Evolutionary conservation across 768 basidiomycete genomes (phyloP).

Genomic region (Scleroderma bovista): DNA sequence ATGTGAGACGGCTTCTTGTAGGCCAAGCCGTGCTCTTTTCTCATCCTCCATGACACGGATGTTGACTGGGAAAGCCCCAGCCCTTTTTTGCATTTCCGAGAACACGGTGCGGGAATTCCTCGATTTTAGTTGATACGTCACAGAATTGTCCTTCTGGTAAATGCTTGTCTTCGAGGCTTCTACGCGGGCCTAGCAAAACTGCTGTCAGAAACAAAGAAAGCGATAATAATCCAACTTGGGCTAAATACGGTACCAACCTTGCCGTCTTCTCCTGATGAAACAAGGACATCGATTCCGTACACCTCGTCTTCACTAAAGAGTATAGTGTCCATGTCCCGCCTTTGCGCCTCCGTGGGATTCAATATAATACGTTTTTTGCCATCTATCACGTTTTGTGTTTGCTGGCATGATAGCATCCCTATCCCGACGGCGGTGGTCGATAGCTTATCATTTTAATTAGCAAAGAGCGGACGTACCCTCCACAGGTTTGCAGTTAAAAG

Average conservation of each 20-base stretch:
- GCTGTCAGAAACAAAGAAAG: not conserved
- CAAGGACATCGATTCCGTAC: slow-evolving; percentile 88
- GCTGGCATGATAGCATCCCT: slow-evolving; percentile 96
- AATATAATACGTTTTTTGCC: slow-evolving; percentile 94
- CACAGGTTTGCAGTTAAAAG: slow-evolving; percentile 86
- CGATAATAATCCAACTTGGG: not conserved
- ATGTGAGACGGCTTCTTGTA: slow-evolving; percentile 95
- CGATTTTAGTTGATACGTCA: slow-evolving; percentile 96
- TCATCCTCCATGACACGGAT: slow-evolving; percentile 92
- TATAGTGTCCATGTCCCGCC: slow-evolving; percentile 76
- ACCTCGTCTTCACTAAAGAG: slow-evolving; percentile 93
- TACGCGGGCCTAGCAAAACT: slow-evolving; percentile 60
- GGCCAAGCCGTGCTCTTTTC: slow-evolving; percentile 90
- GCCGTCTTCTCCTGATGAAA: slow-evolving; percentile 85
- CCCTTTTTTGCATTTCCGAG: slow-evolving; percentile 96
- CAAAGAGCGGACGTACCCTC: slow-evolving; percentile 57
- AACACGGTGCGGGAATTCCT: slow-evolving; percentile 96
- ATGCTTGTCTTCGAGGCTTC: slow-evolving; percentile 91
- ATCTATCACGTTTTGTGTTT: slow-evolving; percentile 90
- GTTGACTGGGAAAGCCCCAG: slow-evolving; percentile 97
- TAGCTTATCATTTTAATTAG: too few species aligned
- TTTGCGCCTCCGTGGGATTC: slow-evolving; percentile 82
- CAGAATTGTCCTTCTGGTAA: slow-evolving; percentile 80
- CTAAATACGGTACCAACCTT: slow-evolving; percentile 48
- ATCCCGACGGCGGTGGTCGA: not conserved